phyloP scores from a whole-genome alignment of 495 filamentous ascomycete genomes.

The Podospora tetraspora region DNA sequence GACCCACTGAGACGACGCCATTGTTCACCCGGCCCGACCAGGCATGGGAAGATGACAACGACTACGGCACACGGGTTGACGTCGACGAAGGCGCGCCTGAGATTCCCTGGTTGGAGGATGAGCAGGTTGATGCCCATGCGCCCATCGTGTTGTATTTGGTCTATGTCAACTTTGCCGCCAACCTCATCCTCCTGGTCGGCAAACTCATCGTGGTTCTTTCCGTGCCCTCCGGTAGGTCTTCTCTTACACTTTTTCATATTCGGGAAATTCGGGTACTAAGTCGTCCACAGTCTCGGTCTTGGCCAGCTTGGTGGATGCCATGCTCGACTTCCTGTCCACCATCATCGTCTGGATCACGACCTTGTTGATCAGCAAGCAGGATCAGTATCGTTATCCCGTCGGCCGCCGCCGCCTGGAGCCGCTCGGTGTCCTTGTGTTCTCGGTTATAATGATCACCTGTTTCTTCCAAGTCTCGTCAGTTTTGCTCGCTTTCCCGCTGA shows the following conservation, averaged over 20 bases:
- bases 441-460: constrained; percentile 79
- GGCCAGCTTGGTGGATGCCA: constrained; percentile 82
- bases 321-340: constrained; percentile 80
- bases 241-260: neutral
- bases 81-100: constrained; percentile 28
- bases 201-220: constrained; percentile 76
- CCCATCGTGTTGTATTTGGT: constrained; percentile 53
- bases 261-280: neutral
- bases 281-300: constrained; percentile 60
- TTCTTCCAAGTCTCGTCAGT: constrained; percentile 67
- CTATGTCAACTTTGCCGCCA: constrained; percentile 81
- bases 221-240: constrained; percentile 55
- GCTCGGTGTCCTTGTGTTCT: constrained; percentile 73
- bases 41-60: constrained; percentile 29
- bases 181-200: constrained; percentile 66
- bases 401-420: constrained; percentile 70
- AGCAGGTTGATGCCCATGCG: constrained; percentile 57
- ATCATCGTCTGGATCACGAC: constrained; percentile 83
- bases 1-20: constrained; percentile 64
- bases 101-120: constrained; percentile 51
- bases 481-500: neutral
- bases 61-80: constrained; percentile 18
- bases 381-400: constrained; percentile 78
- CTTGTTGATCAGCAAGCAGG: constrained; percentile 64
- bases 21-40: constrained; percentile 39